phyloP scores from a whole-genome alignment of 805 yeast genomes.

The Grigorovia transvaalensis region DNA sequence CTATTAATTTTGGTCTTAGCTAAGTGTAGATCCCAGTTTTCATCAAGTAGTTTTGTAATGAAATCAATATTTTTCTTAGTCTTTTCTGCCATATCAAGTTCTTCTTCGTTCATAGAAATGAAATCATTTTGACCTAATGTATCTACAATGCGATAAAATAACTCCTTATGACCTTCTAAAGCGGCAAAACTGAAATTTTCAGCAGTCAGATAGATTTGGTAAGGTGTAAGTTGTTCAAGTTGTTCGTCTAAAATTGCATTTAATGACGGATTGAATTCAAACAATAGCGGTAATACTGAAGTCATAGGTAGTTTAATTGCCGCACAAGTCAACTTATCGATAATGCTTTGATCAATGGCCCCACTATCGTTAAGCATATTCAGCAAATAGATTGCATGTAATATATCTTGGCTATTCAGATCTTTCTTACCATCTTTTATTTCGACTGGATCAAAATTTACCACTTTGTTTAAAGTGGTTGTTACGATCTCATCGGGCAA shows the following conservation, averaged over 20 bases:
- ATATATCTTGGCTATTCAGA: conserved; percentile 13
- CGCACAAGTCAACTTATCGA: conserved; percentile 8
- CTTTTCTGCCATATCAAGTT: conserved; percentile 5
- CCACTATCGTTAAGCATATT: conserved; percentile 10
- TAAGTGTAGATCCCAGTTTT: not conserved
- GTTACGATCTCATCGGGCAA: conserved; percentile 19
- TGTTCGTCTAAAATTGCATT: conserved; percentile 2
- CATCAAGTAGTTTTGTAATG: conserved; percentile 2
- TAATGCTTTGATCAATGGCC: conserved; percentile 3
- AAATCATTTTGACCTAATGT: conserved; percentile 9
- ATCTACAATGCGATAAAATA: conserved; percentile 9
- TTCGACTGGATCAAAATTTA: conserved; percentile 32
- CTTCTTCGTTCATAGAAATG: conserved; percentile 8
- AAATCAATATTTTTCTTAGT: conserved; percentile 1
- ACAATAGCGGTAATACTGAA: conserved; percentile 7
- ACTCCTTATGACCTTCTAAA: conserved; percentile 4
- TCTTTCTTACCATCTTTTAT: conserved; percentile 24
- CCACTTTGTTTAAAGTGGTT: conserved; percentile 29
- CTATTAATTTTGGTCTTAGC: not conserved
- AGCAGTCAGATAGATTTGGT: conserved; percentile 11
- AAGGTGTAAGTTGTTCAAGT: conserved; percentile 10
- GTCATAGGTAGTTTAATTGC: conserved; percentile 11
- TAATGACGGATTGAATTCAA: conserved; percentile 6
- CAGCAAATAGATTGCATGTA: conserved; percentile 18
- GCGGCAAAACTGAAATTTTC: conserved; percentile 6